phyloP scores from a whole-genome alignment of 1,284 basidiomycete species.

The Erythrobasidium hasegawianum region DNA sequence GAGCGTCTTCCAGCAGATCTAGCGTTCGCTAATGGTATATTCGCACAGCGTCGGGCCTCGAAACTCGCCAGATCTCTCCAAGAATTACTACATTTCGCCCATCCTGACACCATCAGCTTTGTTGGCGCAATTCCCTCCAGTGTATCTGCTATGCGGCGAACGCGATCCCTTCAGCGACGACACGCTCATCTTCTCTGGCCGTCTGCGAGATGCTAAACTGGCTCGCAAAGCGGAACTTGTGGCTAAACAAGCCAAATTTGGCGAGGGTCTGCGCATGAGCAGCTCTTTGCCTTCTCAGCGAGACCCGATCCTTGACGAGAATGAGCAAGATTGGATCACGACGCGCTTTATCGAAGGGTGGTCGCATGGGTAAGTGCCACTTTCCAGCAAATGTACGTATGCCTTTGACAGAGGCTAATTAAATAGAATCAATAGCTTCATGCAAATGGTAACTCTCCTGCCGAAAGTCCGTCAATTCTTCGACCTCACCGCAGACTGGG shows the following conservation, averaged over 20 bases:
- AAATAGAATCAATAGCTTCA: slow-evolving; percentile 68
- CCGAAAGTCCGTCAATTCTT: slow-evolving; percentile 75
- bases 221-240: slow-evolving; percentile 58
- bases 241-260: slow-evolving; percentile 48
- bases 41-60: slow-evolving; percentile 78
- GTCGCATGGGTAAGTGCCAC: slow-evolving; percentile 52
- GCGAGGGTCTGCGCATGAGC: slow-evolving; percentile 54
- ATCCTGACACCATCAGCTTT: slow-evolving; percentile 78
- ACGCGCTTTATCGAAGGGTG: slow-evolving; percentile 60
- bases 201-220: slow-evolving; percentile 88
- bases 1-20: too few relatives aligned
- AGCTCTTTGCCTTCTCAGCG: slow-evolving; percentile 41
- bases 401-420: not conserved
- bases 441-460: slow-evolving; percentile 89
- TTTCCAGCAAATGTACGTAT: not conserved
- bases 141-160: slow-evolving; percentile 65
- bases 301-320: slow-evolving; percentile 59
- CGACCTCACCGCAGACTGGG: slow-evolving; percentile 88
- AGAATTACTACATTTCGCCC: slow-evolving; percentile 92
- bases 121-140: slow-evolving; percentile 85
- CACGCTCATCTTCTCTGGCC: slow-evolving; percentile 81
- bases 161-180: slow-evolving; percentile 97
- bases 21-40: too few relatives aligned
- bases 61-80: slow-evolving; percentile 84
- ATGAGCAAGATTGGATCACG: slow-evolving; percentile 90